These are phyloP conservation scores for Cercospora janseana DNA, from an alignment of 2,329 filamentous ascomycete genomes.

Conservation along the genomic window DNA sequence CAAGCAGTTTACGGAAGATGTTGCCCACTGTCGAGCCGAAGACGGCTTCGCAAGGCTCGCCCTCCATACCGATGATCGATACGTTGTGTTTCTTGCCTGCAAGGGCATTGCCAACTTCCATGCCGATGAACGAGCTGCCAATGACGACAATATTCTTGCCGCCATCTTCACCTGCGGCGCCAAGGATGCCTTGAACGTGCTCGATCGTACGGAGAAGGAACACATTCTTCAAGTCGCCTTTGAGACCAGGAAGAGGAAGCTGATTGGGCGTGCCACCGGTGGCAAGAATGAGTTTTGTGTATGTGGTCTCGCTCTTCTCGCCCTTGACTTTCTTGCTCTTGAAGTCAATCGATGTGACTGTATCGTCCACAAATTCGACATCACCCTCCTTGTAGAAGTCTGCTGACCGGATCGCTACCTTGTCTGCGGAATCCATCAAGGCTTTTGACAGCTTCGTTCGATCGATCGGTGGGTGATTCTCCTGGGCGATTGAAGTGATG, in stretches of 20 bases:
- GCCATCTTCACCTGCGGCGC: slow-evolving; percentile 72
- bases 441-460: slow-evolving; percentile 95
- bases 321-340: slow-evolving; percentile 70
- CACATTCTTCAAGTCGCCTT: slow-evolving; percentile 75
- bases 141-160: slow-evolving; percentile 90
- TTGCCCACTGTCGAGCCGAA: slow-evolving; percentile 78
- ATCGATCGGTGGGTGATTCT: slow-evolving; percentile 79
- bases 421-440: slow-evolving; percentile 74
- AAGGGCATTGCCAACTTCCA: slow-evolving; percentile 87
- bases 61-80: slow-evolving; percentile 84
- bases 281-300: slow-evolving; percentile 86
- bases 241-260: slow-evolving; percentile 81
- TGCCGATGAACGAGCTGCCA: slow-evolving; percentile 93
- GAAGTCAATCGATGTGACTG: slow-evolving; percentile 76
- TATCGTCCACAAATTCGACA: slow-evolving; percentile 53
- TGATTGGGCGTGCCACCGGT: slow-evolving; percentile 76
- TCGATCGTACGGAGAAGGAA: slow-evolving; percentile 78
- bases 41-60: slow-evolving; percentile 77
- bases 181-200: slow-evolving; percentile 73
- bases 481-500: slow-evolving; percentile 79
- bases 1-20: slow-evolving; percentile 74
- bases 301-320: slow-evolving; percentile 67
- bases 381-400: slow-evolving; percentile 70
- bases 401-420: slow-evolving; percentile 72
- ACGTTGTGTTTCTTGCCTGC: slow-evolving; percentile 77